Evolutionary conservation across 1,284 basidiomycete genomes (phyloP).

Genomic region (Trametes versicolor): DNA sequence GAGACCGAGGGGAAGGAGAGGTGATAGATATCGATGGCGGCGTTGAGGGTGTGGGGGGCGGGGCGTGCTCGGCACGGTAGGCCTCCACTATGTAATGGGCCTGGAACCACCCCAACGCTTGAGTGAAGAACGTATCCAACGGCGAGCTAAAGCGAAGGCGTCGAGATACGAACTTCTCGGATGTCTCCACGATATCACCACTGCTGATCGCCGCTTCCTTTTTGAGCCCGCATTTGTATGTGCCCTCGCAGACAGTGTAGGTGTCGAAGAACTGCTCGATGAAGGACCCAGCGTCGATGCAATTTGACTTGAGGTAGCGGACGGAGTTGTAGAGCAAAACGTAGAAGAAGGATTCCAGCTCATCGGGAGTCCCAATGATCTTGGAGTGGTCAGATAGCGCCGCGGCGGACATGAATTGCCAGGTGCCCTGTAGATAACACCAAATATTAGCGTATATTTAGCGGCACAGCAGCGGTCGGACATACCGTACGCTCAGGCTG

Average conservation of each 20-base stretch:
- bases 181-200: background rate
- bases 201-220: no score
- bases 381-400: slow-evolving; percentile 5
- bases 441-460: background rate
- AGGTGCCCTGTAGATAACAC: slow-evolving; percentile 21
- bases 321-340: slow-evolving; percentile 23
- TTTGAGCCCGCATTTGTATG: background rate
- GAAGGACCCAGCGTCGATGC: slow-evolving; percentile 3
- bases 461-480: background rate
- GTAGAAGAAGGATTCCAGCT: slow-evolving; percentile 28
- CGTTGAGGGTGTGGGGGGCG: background rate
- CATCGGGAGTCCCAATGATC: slow-evolving; percentile 16
- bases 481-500: slow-evolving; percentile 23
- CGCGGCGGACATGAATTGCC: slow-evolving; percentile 21
- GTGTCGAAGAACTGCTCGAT: slow-evolving; percentile 22
- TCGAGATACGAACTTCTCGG: no score
- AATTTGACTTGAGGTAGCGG: slow-evolving; percentile 17
- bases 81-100: slow-evolving; percentile 12
- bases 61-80: background rate
- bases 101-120: slow-evolving; percentile 14
- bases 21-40: no score
- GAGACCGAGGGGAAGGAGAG: no score
- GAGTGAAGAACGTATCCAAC: slow-evolving; percentile 4
- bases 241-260: background rate
- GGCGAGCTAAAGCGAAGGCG: slow-evolving; percentile 1